Conservation (phyloP, 371 early-diverging fungal species). For the Mortierella sp. region DNA sequence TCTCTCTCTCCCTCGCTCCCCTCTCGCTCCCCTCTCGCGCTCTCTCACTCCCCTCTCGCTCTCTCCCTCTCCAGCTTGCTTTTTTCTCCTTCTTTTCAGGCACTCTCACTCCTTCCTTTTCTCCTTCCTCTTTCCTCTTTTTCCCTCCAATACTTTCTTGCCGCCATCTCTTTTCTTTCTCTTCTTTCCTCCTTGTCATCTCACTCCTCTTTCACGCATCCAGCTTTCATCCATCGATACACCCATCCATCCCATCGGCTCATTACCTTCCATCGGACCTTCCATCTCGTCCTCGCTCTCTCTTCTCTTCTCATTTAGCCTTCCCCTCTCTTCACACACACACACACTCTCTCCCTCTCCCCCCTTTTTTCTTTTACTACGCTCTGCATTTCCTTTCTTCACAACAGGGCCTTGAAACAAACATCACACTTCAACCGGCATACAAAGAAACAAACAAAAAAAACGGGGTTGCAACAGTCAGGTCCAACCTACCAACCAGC, state of each 20-base stretch:
- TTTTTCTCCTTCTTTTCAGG: neutral
- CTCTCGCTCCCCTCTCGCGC: neutral
- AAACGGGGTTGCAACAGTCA: conserved; percentile 4
- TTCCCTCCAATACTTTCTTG: neutral
- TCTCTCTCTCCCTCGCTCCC: neutral
- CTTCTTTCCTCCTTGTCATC: neutral
- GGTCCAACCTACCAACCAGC: neutral
- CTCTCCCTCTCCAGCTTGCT: neutral
- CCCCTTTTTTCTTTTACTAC: conserved; percentile 3
- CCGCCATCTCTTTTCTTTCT: conserved; percentile 9
- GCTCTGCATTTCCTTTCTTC: neutral
- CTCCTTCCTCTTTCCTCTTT: neutral
- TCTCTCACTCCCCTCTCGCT: conserved; percentile 11
- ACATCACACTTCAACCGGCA: conserved; percentile 9
- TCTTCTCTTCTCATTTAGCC: neutral
- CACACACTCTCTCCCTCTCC: neutral
- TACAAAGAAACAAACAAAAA: neutral
- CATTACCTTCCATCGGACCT: conserved; percentile 8
- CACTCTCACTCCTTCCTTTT: neutral
- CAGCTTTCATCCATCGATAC: neutral
- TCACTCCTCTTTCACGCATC: conserved; percentile 3
- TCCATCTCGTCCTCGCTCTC: conserved; percentile 1
- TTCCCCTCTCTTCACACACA: neutral
- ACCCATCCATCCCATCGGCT: neutral
- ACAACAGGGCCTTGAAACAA: conserved; percentile 6